These are phyloP conservation scores for Murraya paniculata DNA, from an alignment of 345 rosid genomes.

Conservation along the genomic window DNA sequence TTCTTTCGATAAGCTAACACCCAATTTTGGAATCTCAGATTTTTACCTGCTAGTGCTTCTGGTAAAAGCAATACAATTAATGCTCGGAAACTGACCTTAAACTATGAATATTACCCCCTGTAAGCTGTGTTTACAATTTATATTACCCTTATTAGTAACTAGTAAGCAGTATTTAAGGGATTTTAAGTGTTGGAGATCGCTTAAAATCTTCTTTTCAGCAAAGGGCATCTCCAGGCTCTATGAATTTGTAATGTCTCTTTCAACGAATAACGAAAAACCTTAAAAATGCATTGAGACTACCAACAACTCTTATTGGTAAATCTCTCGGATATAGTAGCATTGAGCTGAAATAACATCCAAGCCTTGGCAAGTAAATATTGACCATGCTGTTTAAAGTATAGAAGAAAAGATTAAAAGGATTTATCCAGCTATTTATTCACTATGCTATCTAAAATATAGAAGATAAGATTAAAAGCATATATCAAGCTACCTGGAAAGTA, in stretches of 20 bases:
- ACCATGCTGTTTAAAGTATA: background rate
- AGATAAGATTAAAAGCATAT: background rate
- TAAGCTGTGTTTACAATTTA: too few relatives aligned
- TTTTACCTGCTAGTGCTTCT: background rate
- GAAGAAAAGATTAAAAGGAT: background rate
- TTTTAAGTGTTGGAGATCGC: background rate
- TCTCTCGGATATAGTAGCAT: background rate
- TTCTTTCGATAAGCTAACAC: background rate
- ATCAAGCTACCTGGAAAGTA: background rate
- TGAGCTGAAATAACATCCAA: background rate
- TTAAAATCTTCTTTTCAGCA: background rate
- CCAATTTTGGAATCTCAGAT: background rate
- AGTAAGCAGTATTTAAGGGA: too few relatives aligned
- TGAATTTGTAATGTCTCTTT: background rate
- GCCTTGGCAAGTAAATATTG: background rate
- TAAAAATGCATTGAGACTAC: background rate
- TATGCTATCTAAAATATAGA: background rate
- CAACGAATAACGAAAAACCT: background rate
- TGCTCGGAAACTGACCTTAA: background rate
- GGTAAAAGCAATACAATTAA: background rate
- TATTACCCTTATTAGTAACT: too few relatives aligned
- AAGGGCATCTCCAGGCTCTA: background rate
- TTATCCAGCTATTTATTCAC: background rate
- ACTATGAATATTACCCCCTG: too few relatives aligned
- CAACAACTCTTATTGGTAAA: background rate